Evolutionary conservation across 257 asterid genomes (phyloP).

Genomic region (Nyctanthes arbortristis): DNA sequence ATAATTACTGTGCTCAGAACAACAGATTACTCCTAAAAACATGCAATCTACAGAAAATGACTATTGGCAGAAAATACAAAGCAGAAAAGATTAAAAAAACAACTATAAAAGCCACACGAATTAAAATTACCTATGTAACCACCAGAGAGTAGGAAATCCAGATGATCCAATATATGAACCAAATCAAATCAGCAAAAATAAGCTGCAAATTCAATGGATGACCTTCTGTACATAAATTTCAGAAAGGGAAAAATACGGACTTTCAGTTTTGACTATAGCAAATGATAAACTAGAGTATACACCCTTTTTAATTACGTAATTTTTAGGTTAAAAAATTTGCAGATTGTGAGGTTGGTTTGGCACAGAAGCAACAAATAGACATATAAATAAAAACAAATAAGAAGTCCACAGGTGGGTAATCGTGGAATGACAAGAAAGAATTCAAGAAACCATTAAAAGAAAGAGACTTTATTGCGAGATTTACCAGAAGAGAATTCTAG

Average conservation of each 20-base stretch:
- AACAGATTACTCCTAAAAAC: neutral
- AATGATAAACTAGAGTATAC: slow-evolving; percentile 29
- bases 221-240: slow-evolving; percentile 17
- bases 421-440: slow-evolving; percentile 28
- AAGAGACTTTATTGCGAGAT: too few species aligned
- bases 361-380: slow-evolving; percentile 40
- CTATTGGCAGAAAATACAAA: too few species aligned
- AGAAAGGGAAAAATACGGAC: slow-evolving; percentile 26
- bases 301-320: slow-evolving; percentile 23
- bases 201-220: slow-evolving; percentile 26
- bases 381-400: too few species aligned
- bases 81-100: too few species aligned
- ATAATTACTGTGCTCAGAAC: slow-evolving; percentile 5
- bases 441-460: slow-evolving; percentile 9
- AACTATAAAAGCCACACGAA: slow-evolving; percentile 10
- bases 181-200: slow-evolving; percentile 33
- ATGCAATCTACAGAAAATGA: slow-evolving; percentile 10
- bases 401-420: slow-evolving; percentile 30
- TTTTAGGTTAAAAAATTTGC: slow-evolving; percentile 25
- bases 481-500: too few species aligned
- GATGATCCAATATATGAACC: slow-evolving; percentile 32
- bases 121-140: slow-evolving; percentile 32
- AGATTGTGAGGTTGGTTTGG: slow-evolving; percentile 41
- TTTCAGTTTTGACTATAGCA: slow-evolving; percentile 41
- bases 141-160: slow-evolving; percentile 27